phyloP scores from a whole-genome alignment of 2,329 filamentous ascomycete species.

The Didymella pinodella region DNA sequence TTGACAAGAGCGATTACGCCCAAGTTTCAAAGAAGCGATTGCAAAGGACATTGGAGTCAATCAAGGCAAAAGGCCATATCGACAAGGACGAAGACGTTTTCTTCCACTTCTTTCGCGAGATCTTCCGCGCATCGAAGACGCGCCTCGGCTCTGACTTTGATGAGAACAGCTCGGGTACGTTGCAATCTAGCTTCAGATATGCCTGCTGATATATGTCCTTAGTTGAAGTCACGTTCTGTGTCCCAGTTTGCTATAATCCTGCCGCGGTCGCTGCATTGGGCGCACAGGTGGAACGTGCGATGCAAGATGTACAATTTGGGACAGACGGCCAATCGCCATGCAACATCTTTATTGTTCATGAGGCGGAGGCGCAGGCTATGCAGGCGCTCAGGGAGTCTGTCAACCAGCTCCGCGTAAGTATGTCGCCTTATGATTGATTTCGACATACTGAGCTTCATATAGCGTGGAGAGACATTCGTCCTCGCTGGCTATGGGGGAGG shows the following conservation, averaged over 20 bases:
- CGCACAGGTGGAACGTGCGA: constrained; percentile 16
- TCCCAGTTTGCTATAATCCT: constrained; percentile 25
- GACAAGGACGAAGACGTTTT: constrained; percentile 15
- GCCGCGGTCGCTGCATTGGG: constrained; percentile 15
- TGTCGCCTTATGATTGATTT: too few relatives aligned
- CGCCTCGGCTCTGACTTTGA: constrained; percentile 1
- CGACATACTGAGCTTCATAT: background rate
- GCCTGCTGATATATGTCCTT: background rate
- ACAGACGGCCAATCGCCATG: background rate
- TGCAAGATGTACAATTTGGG: constrained; percentile 17
- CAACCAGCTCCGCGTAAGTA: constrained; percentile 6
- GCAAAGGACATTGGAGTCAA: background rate
- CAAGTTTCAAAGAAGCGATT: constrained; percentile 1
- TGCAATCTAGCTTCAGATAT: too few relatives aligned
- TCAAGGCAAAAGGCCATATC: constrained; percentile 12
- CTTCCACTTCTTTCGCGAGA: constrained; percentile 11
- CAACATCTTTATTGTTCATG: constrained; percentile 29
- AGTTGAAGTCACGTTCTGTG: constrained; percentile 25
- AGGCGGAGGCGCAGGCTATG: constrained; percentile 31
- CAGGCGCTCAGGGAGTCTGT: constrained; percentile 4
- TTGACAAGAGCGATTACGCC: constrained; percentile 13
- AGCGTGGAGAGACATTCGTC: constrained; percentile 23
- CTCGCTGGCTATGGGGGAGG: constrained; percentile 28
- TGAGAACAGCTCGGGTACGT: constrained; percentile 5
- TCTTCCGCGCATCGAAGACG: constrained; percentile 5